These are phyloP conservation scores for Gaeumannomyces sp. DNA, from an alignment of 2,329 filamentous ascomycete species.

Conservation along the genomic window DNA sequence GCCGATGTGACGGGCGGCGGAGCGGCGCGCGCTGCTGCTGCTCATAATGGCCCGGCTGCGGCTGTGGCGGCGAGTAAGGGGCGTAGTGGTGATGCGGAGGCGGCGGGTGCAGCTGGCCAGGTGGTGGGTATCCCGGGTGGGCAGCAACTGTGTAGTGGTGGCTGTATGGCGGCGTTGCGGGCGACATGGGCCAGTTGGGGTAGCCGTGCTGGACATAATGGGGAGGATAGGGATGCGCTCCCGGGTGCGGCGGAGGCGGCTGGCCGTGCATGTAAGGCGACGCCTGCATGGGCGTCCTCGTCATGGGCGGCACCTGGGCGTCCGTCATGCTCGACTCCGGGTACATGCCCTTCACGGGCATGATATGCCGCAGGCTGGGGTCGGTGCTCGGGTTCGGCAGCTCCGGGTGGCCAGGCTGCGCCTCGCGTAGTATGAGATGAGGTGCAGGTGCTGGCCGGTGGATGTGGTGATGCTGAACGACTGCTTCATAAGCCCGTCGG, in stretches of 20 bases:
- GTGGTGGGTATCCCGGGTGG: slow-evolving; percentile 6
- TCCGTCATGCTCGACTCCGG: slow-evolving; percentile 93
- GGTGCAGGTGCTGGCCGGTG: slow-evolving; percentile 79
- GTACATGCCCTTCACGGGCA: slow-evolving; percentile 91
- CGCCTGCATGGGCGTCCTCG: slow-evolving; percentile 62
- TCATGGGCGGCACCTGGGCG: slow-evolving; percentile 71
- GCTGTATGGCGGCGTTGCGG: slow-evolving; percentile 12
- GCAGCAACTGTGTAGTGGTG: slow-evolving; percentile 8
- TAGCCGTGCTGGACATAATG: slow-evolving; percentile 8
- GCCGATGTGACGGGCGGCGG: slow-evolving; percentile 24
- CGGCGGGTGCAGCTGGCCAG: slow-evolving; percentile 10
- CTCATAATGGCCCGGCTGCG: slow-evolving; percentile 10
- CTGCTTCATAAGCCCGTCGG: slow-evolving; percentile 97
- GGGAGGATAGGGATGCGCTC: slow-evolving; percentile 5
- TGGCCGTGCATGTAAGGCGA: slow-evolving; percentile 32
- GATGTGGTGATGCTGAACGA: slow-evolving; percentile 98
- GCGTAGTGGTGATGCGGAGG: slow-evolving; percentile 15
- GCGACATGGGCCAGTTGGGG: slow-evolving; percentile 7
- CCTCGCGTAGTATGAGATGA: slow-evolving; percentile 94
- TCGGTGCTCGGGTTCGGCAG: slow-evolving; percentile 80
- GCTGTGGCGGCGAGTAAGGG: slow-evolving; percentile 10
- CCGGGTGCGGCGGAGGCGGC: slow-evolving; percentile 14
- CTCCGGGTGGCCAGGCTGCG: slow-evolving; percentile 63
- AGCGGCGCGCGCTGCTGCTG: slow-evolving; percentile 23
- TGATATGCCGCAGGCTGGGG: slow-evolving; percentile 70